Percentiles rank a stretch among this genome's conserved stretches.
These are phyloP conservation scores for Mariannaea sp. DNA, from an alignment of 2,329 filamentous ascomycete species.

Conservation along the genomic window DNA sequence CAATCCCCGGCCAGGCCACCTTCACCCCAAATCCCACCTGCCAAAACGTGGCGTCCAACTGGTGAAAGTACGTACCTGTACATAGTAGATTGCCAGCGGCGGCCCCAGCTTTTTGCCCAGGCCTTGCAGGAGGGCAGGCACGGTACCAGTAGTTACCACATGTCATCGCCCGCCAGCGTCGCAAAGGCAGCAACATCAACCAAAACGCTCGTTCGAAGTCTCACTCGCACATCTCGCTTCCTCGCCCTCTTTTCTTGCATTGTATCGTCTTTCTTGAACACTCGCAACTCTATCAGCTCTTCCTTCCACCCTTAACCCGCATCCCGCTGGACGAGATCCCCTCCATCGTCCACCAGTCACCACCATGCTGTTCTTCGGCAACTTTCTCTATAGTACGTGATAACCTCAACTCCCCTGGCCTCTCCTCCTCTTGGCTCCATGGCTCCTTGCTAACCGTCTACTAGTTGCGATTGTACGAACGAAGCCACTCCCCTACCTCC, in stretches of 20 bases:
- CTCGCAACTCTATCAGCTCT: too few species aligned
- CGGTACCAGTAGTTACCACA: constrained; percentile 21
- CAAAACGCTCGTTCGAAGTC: constrained; percentile 21
- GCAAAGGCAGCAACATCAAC: background rate
- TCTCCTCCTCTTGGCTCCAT: background rate
- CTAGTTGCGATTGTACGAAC: constrained; percentile 61
- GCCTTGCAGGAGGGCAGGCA: too few species aligned
- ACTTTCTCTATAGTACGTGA: constrained; percentile 66
- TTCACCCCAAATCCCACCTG: too few species aligned
- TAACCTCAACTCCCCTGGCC: background rate
- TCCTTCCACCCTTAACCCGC: background rate
- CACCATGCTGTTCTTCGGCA: constrained; percentile 71
- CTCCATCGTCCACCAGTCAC: too few species aligned
- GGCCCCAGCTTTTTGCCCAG: too few species aligned
- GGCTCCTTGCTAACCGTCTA: constrained; percentile 20
- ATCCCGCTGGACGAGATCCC: constrained; percentile 1
- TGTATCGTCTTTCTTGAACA: too few species aligned
- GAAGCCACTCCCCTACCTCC: too few species aligned
- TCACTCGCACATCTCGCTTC: constrained; percentile 5
- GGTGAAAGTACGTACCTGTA: too few species aligned
- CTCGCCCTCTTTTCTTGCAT: background rate
- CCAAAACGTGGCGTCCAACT: constrained; percentile 16
- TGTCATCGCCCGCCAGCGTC: constrained; percentile 15
- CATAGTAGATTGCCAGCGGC: too few species aligned
- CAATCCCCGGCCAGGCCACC: constrained; percentile 31